Evolutionary conservation across 768 basidiomycete species (phyloP).

Genomic region (Amanita rubescens): DNA sequence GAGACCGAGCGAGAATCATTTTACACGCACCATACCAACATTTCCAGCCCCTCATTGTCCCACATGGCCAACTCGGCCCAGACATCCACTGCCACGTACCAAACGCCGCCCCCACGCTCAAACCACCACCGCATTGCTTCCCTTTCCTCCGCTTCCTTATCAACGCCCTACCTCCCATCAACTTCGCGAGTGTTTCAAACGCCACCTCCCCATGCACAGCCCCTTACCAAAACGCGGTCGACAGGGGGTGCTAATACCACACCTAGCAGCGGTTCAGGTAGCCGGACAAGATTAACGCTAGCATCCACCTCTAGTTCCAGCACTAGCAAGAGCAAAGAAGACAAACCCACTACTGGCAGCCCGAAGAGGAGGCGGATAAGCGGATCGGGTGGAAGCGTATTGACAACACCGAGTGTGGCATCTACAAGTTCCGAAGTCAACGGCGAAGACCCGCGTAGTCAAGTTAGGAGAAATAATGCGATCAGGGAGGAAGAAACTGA

Average conservation of each 20-base stretch:
- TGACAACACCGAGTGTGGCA: not conserved
- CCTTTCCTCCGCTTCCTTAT: not conserved
- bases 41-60: constrained; percentile 14
- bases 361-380: constrained; percentile 6
- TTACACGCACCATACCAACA: constrained; percentile 18
- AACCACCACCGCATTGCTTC: constrained; percentile 1
- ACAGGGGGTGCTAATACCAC: not conserved
- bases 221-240: constrained; percentile 1
- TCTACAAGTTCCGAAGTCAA: not conserved
- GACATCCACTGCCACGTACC: not conserved
- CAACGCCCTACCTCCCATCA: constrained; percentile 5
- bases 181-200: constrained; percentile 17
- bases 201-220: constrained; percentile 1
- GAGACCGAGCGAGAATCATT: constrained; percentile 73
- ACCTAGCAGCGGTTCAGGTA: not conserved
- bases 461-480: not conserved
- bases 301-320: not conserved
- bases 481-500: constrained; percentile 18
- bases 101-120: not conserved
- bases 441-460: not conserved
- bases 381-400: not conserved
- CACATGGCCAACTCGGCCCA: constrained; percentile 1
- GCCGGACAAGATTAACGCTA: not conserved
- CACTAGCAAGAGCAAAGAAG: not conserved
- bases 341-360: not conserved